Evolutionary conservation across 208 protist genomes (phyloP).

Genomic region (Crithidia bombi): DNA sequence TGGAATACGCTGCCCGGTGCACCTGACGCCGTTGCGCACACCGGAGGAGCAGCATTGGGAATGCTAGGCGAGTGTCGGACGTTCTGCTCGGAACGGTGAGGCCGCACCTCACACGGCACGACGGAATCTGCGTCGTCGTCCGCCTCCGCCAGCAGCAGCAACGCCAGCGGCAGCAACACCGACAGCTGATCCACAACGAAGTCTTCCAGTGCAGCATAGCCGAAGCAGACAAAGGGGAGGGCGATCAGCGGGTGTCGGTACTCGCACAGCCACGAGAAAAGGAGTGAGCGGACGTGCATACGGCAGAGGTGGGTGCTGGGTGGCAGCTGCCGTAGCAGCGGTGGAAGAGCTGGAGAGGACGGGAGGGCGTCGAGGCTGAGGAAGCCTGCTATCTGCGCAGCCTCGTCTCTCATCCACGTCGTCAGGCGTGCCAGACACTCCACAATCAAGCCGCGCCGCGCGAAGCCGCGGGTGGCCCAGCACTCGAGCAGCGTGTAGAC

Average conservation of each 20-base stretch:
- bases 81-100: neutral
- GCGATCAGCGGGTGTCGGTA: conserved; percentile 63
- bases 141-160: conserved; percentile 43
- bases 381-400: neutral
- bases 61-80: too few relatives aligned
- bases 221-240: conserved; percentile 70
- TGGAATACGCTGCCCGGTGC: conserved; percentile 1
- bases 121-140: conserved; percentile 14
- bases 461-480: conserved; percentile 72
- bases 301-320: conserved; percentile 47
- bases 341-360: neutral
- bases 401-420: conserved; percentile 8
- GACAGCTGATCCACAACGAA: conserved; percentile 37
- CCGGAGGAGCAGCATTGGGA: too few relatives aligned
- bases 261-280: conserved; percentile 77
- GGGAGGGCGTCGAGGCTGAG: neutral
- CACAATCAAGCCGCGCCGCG: conserved; percentile 43
- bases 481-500: conserved; percentile 79
- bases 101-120: neutral
- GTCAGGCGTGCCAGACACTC: conserved; percentile 65
- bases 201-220: conserved; percentile 36
- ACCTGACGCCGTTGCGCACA: neutral
- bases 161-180: conserved; percentile 46
- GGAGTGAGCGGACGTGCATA: conserved; percentile 40
- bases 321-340: too few relatives aligned